Conservation (phyloP, 371 early-diverging fungal species). For the Syncephalastrum sp. region DNA sequence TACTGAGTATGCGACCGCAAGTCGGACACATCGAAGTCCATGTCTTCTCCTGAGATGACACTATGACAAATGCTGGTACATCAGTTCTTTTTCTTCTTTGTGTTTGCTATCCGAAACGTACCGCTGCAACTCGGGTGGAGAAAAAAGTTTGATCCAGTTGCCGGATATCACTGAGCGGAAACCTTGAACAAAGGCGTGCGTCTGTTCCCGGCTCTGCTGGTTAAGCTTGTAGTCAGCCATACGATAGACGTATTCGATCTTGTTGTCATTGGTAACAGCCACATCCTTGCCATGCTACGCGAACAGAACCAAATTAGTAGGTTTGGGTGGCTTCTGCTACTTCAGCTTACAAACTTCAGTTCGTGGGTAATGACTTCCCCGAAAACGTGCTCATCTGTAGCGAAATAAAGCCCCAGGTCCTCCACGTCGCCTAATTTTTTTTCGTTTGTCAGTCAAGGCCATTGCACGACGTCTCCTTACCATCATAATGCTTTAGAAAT, state of each 20-base stretch:
- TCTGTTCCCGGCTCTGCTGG: conserved; percentile 77
- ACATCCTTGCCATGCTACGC: conserved; percentile 60
- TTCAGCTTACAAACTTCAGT: conserved; percentile 39
- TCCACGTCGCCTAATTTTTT: conserved; percentile 50
- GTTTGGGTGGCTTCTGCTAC: not conserved
- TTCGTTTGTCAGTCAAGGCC: conserved; percentile 44
- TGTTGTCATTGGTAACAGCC: conserved; percentile 77
- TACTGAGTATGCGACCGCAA: conserved; percentile 81
- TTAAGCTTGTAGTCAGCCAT: conserved; percentile 76
- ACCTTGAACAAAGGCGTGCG: conserved; percentile 78
- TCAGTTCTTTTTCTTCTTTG: conserved; percentile 12
- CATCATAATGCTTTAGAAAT: conserved; percentile 77
- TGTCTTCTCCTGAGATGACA: conserved; percentile 79
- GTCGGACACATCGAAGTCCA: conserved; percentile 69
- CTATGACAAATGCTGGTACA: conserved; percentile 19
- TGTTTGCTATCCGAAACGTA: conserved; percentile 13
- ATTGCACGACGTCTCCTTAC: conserved; percentile 39
- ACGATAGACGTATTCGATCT: conserved; percentile 79
- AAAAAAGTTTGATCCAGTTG: conserved; percentile 69
- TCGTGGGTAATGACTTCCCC: conserved; percentile 49
- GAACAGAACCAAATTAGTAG: not conserved
- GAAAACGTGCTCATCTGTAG: conserved; percentile 60
- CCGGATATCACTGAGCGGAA: conserved; percentile 64
- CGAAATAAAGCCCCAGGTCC: conserved; percentile 67
- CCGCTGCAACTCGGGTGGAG: conserved; percentile 79